Evolutionary conservation across 805 yeast species (phyloP), one percentile per base, ranked within the genome.

Genomic region (Sungouiella blattae): DNA sequence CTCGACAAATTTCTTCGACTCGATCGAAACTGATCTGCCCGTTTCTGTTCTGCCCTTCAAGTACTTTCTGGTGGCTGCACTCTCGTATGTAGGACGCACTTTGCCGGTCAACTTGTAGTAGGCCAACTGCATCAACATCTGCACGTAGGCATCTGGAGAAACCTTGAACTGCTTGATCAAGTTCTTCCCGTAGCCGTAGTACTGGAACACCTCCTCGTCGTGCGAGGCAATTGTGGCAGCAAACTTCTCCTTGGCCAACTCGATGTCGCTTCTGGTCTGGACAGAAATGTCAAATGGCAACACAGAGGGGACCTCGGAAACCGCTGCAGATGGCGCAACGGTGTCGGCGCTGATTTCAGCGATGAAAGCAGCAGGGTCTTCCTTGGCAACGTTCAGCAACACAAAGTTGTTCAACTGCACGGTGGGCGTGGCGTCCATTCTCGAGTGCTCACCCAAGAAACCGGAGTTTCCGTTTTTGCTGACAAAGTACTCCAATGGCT

Each of bases 361-460:
- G 39, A 65, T 27, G 14, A 68, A 53, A 4, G 39, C 46, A 11
- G 42, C 41, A 1, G 71, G 66, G 37, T 76, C 64, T 53, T 76
- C 57, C 52, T 75, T 71, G 37, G 59, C 43, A 38, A 89, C 62
- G 47, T 77, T 73, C 35, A 71, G 71, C 44, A 79, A 71, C 26
- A 91, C 71, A 53, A 71, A 80, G 62, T 87, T 87, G 60, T 91
- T 91, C 66, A 91, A 67, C 46, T 87, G 80, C 53, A 87, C 78
- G 20, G 96, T 91, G 55, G 97, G 95, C 7, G 96, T 87, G 43
- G 98, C 98, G 62, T 91, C 98, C 98, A 91, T 91, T 69, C 78
- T 84, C 15, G 97, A 87, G 69, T 91, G 98, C 68, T 91, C 98
- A 43, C 95, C 97, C 55, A 88, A 64, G 67, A 89, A 91, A 1